Base-by-base conservation (phyloP, 1,284 basidiomycete genomes). In the Malassezia furfur region DNA sequence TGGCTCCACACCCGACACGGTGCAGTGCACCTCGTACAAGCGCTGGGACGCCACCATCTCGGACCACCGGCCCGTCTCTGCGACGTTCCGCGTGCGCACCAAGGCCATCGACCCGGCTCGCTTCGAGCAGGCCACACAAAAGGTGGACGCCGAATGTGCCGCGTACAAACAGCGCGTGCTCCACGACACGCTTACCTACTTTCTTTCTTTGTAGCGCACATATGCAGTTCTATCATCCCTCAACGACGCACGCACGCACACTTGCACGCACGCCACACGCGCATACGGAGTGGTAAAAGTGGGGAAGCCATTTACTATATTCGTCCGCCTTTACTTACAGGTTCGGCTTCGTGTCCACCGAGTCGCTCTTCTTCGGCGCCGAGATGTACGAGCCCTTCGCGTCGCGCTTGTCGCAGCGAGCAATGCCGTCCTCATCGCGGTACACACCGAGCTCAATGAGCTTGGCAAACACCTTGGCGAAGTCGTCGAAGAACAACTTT, bases 1-100 rank as follows among this genome's bases (percentile, higher is more conserved):
- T 78, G 84, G 8, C 82, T 90, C 52, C 66, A 77, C 59, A 79
- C 82, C 70, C 56, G 86, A 72, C 80, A 81, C 65, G 88, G 56
- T 64, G 40, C 50, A 54, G 9, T 66, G 61, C 30, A 32, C 70
- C 3, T 59, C 64, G 7, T 76, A 76, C 48, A 52, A 64, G 1
- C 46, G 72, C 12, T 74, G 72, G 62, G 74, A 75, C 40, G 61
- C 67, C 2, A 70, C 69, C 31, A 64, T 75, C 12, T 68, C 64
- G 7, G 76, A 77, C 39, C 76, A 77, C 44, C 47, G 73, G 45
- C 75, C 75, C 1, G 67, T 76, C 17, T 62, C 63, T 0, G 66
- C 64, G 6, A 53, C 66, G 2, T 68, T 66, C 39, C 55, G 58
- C 41, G 54, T 52, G 2, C 58, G 48, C 21, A 37, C 59, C 44